Evolutionary conservation across 768 basidiomycete species (phyloP).

Genomic region (Leccinum fibrillosum): DNA sequence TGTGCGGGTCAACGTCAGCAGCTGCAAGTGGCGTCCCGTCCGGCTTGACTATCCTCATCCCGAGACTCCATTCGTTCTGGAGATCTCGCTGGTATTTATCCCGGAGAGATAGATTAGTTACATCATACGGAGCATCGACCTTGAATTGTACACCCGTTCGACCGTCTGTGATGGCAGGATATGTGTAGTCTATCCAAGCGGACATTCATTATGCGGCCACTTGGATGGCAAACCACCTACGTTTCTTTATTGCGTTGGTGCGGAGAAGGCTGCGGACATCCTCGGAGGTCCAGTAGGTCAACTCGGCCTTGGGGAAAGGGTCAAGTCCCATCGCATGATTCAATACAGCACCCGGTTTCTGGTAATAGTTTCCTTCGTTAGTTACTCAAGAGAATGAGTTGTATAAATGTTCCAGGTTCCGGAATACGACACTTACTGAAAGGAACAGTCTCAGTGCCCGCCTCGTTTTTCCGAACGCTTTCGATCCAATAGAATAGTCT

Average conservation of each 20-base stretch:
- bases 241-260: background rate
- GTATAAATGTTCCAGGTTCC: background rate
- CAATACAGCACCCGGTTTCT: background rate
- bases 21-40: no score
- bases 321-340: background rate
- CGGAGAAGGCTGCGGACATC: slow-evolving; percentile 1
- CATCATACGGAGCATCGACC: slow-evolving; percentile 14
- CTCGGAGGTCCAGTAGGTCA: slow-evolving; percentile 17
- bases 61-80: background rate
- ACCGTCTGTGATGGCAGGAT: slow-evolving; percentile 14
- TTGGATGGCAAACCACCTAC: background rate
- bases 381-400: background rate
- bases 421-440: slow-evolving; percentile 4
- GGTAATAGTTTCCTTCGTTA: background rate
- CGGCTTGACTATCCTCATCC: no score
- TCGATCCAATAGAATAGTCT: slow-evolving; percentile 10
- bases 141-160: background rate
- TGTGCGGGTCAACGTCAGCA: no score
- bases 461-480: slow-evolving; percentile 8
- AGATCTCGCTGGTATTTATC: slow-evolving; percentile 4
- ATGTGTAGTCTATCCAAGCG: slow-evolving; percentile 16
- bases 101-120: background rate
- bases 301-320: slow-evolving; percentile 13
- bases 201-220: background rate
- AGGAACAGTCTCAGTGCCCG: background rate